Evolutionary conservation across 441 rosid genomes (phyloP).

Genomic region (Dalechampia spathulata): DNA sequence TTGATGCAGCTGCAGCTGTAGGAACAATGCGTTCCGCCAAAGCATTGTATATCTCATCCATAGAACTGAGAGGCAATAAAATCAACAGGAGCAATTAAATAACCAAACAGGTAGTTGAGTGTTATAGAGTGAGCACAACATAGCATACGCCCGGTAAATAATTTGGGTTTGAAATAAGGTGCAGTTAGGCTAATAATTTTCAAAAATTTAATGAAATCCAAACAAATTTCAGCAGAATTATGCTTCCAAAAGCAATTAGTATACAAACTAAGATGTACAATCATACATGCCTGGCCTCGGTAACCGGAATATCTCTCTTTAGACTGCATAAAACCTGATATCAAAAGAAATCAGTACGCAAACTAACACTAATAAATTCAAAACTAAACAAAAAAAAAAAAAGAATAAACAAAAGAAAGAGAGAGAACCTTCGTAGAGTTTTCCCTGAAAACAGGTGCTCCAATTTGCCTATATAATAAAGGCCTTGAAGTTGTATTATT

Average conservation of each 20-base stretch:
- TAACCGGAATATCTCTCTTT: conserved; percentile 39
- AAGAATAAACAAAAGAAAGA: neutral
- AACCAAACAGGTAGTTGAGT: neutral
- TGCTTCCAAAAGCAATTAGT: no score
- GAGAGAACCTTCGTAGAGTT: conserved; percentile 23
- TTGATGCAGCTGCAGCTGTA: conserved; percentile 45
- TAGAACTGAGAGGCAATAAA: conserved; percentile 37
- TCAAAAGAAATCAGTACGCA: neutral
- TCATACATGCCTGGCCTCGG: conserved; percentile 67
- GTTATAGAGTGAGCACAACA: no score
- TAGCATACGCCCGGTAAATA: no score
- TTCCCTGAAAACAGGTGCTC: conserved; percentile 9
- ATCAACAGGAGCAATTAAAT: neutral
- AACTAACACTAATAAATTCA: neutral
- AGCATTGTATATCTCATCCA: conserved; percentile 74
- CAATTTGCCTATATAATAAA: neutral
- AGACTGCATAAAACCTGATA: conserved; percentile 49
- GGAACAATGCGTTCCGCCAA: conserved; percentile 62
- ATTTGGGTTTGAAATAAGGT: no score
- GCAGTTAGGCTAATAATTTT: neutral
- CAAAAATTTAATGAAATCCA: no score
- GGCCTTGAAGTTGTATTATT: conserved; percentile 22
- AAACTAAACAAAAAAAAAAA: neutral
- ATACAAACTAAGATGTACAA: no score
- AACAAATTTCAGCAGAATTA: no score